These are phyloP conservation scores for Leishmania amazonensis DNA, from an alignment of 208 protist species.

Conservation along the genomic window DNA sequence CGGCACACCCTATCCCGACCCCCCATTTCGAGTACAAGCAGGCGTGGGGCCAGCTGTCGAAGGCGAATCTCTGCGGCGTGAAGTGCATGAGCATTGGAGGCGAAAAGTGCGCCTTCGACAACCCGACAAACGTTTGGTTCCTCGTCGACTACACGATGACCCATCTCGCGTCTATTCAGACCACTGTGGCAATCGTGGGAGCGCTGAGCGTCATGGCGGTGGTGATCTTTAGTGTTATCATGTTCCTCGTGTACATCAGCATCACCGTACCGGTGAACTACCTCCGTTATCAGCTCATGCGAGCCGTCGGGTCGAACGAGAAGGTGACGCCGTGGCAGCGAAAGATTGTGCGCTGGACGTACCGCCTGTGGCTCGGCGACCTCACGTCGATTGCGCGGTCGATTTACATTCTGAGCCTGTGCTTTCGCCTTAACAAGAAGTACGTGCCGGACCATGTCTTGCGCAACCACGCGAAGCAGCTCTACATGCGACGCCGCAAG, in stretches of 20 bases:
- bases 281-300: slow-evolving; percentile 62
- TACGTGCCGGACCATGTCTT: slow-evolving; percentile 87
- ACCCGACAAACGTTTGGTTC: slow-evolving; percentile 70
- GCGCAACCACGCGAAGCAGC: slow-evolving; percentile 56
- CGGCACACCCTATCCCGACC: slow-evolving; percentile 26
- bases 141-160: slow-evolving; percentile 45
- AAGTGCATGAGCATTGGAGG: slow-evolving; percentile 45
- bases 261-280: slow-evolving; percentile 74
- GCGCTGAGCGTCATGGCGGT: slow-evolving; percentile 55
- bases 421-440: slow-evolving; percentile 83
- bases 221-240: slow-evolving; percentile 54
- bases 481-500: slow-evolving; percentile 35
- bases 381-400: slow-evolving; percentile 60
- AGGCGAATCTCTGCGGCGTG: slow-evolving; percentile 53
- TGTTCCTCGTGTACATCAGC: slow-evolving; percentile 69
- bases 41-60: slow-evolving; percentile 49
- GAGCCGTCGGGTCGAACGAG: slow-evolving; percentile 39
- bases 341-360: slow-evolving; percentile 39
- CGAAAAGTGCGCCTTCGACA: slow-evolving; percentile 34
- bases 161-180: slow-evolving; percentile 6
- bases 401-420: slow-evolving; percentile 70
- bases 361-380: slow-evolving; percentile 72
- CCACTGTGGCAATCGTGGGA: slow-evolving; percentile 38
- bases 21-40: slow-evolving; percentile 41
- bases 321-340: slow-evolving; percentile 31